phyloP scores from a whole-genome alignment of 208 protist species.

The Trypanosoma theileri region DNA sequence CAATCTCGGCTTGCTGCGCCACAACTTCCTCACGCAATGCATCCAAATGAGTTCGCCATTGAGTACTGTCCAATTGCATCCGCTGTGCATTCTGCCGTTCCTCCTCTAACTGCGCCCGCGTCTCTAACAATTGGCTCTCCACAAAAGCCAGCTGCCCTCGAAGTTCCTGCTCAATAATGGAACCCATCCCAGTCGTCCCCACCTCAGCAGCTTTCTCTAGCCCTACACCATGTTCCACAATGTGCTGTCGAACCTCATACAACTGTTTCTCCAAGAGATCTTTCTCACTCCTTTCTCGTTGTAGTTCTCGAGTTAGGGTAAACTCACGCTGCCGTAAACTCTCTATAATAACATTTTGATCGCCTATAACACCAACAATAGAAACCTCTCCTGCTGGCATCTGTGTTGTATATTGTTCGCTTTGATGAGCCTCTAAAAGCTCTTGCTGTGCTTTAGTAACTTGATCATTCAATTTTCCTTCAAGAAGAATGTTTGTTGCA shows the following conservation, averaged over 20 bases:
- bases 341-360: conserved; percentile 76
- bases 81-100: conserved; percentile 46
- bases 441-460: conserved; percentile 46
- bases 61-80: conserved; percentile 52
- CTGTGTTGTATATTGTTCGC: conserved; percentile 2
- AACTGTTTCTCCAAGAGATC: conserved; percentile 44
- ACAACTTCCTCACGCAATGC: conserved; percentile 52
- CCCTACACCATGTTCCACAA: conserved; percentile 62
- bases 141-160: conserved; percentile 52
- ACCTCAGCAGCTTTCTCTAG: conserved; percentile 36
- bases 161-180: conserved; percentile 62
- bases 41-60: conserved; percentile 67
- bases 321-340: conserved; percentile 75
- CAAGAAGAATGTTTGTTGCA: conserved; percentile 66
- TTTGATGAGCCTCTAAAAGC: background rate
- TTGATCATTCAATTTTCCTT: conserved; percentile 64
- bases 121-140: conserved; percentile 50
- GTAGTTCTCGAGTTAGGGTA: conserved; percentile 58
- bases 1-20: conserved; percentile 55
- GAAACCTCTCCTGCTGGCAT: conserved; percentile 5
- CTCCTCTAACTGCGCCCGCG: conserved; percentile 54
- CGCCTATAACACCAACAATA: conserved; percentile 59
- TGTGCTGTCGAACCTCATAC: conserved; percentile 35
- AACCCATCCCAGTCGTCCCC: conserved; percentile 9
- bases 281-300: conserved; percentile 43